Conservation (phyloP, 225 moss, liverwort and hornwort genomes). For the Lunularia cruciata region DNA sequence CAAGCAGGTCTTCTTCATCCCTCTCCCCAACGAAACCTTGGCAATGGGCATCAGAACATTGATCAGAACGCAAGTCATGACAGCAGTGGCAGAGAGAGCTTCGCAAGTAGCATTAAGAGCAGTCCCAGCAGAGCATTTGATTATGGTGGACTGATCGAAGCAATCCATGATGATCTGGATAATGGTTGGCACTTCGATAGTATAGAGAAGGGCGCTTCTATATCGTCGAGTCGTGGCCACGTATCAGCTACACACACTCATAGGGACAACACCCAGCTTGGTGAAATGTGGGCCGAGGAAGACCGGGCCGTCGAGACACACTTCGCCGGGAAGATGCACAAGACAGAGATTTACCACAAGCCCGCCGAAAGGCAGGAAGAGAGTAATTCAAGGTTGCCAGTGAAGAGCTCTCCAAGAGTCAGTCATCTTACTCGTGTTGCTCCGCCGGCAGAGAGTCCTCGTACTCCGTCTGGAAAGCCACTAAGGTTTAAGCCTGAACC, state of each 20-base stretch:
- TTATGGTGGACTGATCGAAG: constrained; percentile 75
- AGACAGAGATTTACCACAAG: constrained; percentile 26
- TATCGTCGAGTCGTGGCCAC: constrained; percentile 60
- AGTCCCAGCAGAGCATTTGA: constrained; percentile 88
- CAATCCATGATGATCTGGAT: constrained; percentile 56
- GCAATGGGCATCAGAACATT: constrained; percentile 41
- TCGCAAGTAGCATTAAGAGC: constrained; percentile 75
- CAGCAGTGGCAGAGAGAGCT: constrained; percentile 80
- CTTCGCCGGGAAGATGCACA: constrained; percentile 47
- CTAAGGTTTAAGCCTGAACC: constrained; percentile 58
- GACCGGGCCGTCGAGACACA: constrained; percentile 63
- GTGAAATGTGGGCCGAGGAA: constrained; percentile 79
- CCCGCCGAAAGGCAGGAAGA: constrained; percentile 48
- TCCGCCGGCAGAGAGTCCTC: constrained; percentile 69
- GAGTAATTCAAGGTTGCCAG: constrained; percentile 38
- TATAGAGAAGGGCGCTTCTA: constrained; percentile 52
- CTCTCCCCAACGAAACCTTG: constrained; percentile 50
- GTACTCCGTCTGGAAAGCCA: constrained; percentile 66
- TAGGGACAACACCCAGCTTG: constrained; percentile 45
- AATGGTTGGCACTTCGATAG: constrained; percentile 79
- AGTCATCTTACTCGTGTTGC: constrained; percentile 49
- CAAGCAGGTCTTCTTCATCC: constrained; percentile 73
- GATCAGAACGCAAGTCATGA: constrained; percentile 46
- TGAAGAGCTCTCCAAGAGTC: constrained; percentile 48
- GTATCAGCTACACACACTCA: constrained; percentile 41